Conservation (phyloP, 805 yeast genomes). For the Phaffomyces thermotolerans region DNA sequence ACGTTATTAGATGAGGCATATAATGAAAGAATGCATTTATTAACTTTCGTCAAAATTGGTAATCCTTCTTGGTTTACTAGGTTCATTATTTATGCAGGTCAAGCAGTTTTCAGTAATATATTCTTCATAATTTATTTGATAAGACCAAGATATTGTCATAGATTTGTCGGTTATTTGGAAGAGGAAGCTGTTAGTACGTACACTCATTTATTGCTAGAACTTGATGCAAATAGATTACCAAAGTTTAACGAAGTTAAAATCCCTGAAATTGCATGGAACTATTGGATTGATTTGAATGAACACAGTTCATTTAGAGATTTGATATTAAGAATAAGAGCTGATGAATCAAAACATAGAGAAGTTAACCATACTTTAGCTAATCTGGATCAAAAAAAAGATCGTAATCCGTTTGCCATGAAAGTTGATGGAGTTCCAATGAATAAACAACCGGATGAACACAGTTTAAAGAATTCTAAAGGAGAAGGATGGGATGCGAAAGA, state of each 20-base stretch:
- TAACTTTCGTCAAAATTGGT: constrained; percentile 60
- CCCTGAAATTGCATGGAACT: constrained; percentile 54
- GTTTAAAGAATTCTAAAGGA: constrained; percentile 8
- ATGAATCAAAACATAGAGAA: constrained; percentile 73
- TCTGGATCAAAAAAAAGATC: constrained; percentile 42
- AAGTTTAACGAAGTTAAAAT: constrained; percentile 37
- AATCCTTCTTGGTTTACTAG: constrained; percentile 54
- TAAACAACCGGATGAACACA: constrained; percentile 22
- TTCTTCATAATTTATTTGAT: constrained; percentile 55
- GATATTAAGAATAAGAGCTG: constrained; percentile 59
- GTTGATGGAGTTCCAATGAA: constrained; percentile 19
- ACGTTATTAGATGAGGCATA: constrained; percentile 69
- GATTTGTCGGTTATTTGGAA: constrained; percentile 72
- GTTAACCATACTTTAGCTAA: constrained; percentile 74
- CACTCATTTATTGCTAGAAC: constrained; percentile 49
- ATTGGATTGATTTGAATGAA: constrained; percentile 49
- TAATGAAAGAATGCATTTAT: constrained; percentile 70
- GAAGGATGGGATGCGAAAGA: constrained; percentile 14
- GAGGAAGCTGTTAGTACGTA: constrained; percentile 73
- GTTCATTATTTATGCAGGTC: constrained; percentile 50
- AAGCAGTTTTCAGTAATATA: constrained; percentile 61
- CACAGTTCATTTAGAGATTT: constrained; percentile 51
- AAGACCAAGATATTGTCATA: constrained; percentile 58
- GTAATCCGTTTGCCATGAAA: constrained; percentile 60
- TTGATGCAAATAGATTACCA: constrained; percentile 42